Conservation (phyloP, 306 rosid genomes). For the Cucumis hystrix region DNA sequence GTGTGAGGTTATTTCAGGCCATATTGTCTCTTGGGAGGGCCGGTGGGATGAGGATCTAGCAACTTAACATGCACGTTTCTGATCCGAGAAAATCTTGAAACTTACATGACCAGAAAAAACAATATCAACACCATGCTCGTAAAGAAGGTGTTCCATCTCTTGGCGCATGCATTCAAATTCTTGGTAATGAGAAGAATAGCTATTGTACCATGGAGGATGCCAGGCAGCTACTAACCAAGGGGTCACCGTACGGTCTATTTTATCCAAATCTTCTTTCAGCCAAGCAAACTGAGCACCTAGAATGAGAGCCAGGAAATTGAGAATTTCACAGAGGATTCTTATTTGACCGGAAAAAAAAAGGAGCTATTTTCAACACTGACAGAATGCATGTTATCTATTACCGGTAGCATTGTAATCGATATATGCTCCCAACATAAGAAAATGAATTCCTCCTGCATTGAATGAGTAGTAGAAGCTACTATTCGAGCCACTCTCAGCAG, state of each 20-base stretch:
- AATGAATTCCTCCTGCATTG: constrained; percentile 75
- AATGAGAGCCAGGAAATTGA: constrained; percentile 8
- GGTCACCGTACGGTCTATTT: constrained; percentile 43
- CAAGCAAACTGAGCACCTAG: constrained; percentile 79
- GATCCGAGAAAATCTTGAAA: constrained; percentile 3
- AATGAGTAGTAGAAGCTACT: constrained; percentile 77
- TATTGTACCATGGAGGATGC: constrained; percentile 91
- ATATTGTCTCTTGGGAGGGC: not conserved
- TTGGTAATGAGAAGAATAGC: constrained; percentile 85
- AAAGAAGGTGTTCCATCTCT: constrained; percentile 85
- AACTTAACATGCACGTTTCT: not conserved
- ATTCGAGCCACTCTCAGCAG: constrained; percentile 57
- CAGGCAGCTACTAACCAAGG: constrained; percentile 80
- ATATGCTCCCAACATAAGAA: constrained; percentile 82
- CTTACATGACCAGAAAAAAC: constrained; percentile 89
- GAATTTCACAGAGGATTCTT: not conserved
- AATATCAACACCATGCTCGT: constrained; percentile 47
- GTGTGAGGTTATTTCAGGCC: not conserved
- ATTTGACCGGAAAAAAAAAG: not conserved
- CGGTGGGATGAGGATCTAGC: not conserved
- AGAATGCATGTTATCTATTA: constrained; percentile 10
- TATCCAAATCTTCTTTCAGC: constrained; percentile 48
- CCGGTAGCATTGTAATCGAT: constrained; percentile 70
- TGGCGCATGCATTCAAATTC: constrained; percentile 92
- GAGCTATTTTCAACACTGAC: not conserved